Percentiles rank a stretch among this genome's conserved stretches.
These are phyloP conservation scores for Striga hermonthica DNA, from an alignment of 305 asterid species.

Conservation along the genomic window DNA sequence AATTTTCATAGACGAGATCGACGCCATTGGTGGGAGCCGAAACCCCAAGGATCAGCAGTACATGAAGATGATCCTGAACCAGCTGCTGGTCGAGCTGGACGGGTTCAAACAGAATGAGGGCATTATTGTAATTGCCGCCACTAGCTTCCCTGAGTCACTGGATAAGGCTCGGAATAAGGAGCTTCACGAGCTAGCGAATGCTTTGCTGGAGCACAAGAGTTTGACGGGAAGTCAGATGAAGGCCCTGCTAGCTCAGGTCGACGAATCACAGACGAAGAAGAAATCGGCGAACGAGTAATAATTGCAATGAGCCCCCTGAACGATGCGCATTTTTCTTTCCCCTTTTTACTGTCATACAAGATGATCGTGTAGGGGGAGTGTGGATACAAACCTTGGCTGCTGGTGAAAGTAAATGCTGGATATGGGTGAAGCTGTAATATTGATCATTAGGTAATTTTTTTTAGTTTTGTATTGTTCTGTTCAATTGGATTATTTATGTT, in stretches of 20 bases:
- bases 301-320: no score
- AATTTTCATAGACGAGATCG: conserved; percentile 90
- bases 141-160: conserved; percentile 89
- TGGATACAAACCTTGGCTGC: no score
- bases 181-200: conserved; percentile 81
- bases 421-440: no score
- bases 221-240: conserved; percentile 74
- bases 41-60: conserved; percentile 95
- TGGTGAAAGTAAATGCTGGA: no score
- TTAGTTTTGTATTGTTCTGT: no score
- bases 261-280: conserved; percentile 39
- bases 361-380: no score
- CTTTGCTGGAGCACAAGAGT: conserved; percentile 83
- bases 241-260: conserved; percentile 49
- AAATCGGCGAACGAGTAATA: no score
- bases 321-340: no score
- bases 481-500: no score
- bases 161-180: conserved; percentile 96
- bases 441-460: no score
- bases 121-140: conserved; percentile 87
- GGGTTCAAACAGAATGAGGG: conserved; percentile 99
- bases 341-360: no score
- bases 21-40: conserved; percentile 97
- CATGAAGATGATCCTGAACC: conserved; percentile 95
- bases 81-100: conserved; percentile 91